phyloP scores from a whole-genome alignment of 805 yeast genomes.

The Wickerhamiella lipophila region DNA sequence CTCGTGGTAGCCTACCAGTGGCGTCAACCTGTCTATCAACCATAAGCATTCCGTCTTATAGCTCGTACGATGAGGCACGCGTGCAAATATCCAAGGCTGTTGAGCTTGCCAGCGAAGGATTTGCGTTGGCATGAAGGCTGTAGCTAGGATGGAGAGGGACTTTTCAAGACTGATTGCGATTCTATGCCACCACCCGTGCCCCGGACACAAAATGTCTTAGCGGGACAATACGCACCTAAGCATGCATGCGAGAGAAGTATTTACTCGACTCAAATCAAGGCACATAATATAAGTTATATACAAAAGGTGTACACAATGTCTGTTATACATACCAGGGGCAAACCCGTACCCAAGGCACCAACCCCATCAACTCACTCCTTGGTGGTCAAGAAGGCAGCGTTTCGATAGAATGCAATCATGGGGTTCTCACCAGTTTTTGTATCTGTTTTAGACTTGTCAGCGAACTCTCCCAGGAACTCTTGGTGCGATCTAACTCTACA shows the following conservation, averaged over 20 bases:
- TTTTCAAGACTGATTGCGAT: no score
- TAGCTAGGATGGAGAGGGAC: no score
- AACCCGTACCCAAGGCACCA: no score
- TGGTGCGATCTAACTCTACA: constrained; percentile 45
- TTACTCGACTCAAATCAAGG: no score
- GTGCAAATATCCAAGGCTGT: background rate
- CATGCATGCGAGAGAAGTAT: no score
- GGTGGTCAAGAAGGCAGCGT: constrained; percentile 44
- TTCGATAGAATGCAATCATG: constrained; percentile 61
- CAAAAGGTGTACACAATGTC: no score
- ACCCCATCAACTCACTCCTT: no score
- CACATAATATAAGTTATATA: no score
- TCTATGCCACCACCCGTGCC: no score
- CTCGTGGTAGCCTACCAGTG: background rate
- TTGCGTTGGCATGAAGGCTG: background rate
- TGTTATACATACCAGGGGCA: no score
- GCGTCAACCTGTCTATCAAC: constrained; percentile 1
- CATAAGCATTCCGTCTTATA: background rate
- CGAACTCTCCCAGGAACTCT: constrained; percentile 45
- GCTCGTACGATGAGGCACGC: background rate
- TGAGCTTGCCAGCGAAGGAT: background rate
- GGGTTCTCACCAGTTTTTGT: constrained; percentile 76
- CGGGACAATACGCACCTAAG: no score
- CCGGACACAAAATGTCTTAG: no score
- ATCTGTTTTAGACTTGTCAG: constrained; percentile 50